Evolutionary conservation across 805 yeast species (phyloP).

Genomic region (Limtongozyma cylindracea): DNA sequence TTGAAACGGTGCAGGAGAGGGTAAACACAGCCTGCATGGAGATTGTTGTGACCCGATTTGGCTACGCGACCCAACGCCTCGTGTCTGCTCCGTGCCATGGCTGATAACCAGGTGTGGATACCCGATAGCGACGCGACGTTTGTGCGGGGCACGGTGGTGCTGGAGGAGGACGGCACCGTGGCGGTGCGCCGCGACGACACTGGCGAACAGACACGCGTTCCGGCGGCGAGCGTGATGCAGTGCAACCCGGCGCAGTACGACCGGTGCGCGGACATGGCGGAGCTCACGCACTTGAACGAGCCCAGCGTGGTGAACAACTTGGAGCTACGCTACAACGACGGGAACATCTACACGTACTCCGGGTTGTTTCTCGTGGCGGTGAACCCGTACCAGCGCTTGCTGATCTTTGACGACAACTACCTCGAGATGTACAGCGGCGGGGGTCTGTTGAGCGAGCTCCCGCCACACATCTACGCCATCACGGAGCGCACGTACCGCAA

Average conservation of each 20-base stretch:
- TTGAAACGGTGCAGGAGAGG: too few relatives aligned
- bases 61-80: too few relatives aligned
- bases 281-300: slow-evolving; percentile 78
- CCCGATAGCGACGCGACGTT: slow-evolving; percentile 33
- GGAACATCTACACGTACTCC: slow-evolving; percentile 75
- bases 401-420: slow-evolving; percentile 26
- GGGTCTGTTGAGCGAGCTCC: too few relatives aligned
- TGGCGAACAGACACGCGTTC: slow-evolving; percentile 10
- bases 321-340: slow-evolving; percentile 49
- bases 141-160: slow-evolving; percentile 29
- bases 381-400: slow-evolving; percentile 63
- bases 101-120: slow-evolving; percentile 65
- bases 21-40: too few relatives aligned
- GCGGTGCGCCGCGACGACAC: slow-evolving; percentile 13
- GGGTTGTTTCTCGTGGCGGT: slow-evolving; percentile 90
- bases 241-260: slow-evolving; percentile 84
- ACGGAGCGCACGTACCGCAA: slow-evolving; percentile 72
- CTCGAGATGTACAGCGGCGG: too few relatives aligned
- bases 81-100: too few relatives aligned
- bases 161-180: slow-evolving; percentile 13
- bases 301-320: slow-evolving; percentile 85
- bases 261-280: slow-evolving; percentile 87
- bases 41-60: too few relatives aligned
- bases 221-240: slow-evolving; percentile 19
- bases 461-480: slow-evolving; percentile 82